Conservation (phyloP, 345 rosid genomes). For the Diplotaxis tenuifolia region DNA sequence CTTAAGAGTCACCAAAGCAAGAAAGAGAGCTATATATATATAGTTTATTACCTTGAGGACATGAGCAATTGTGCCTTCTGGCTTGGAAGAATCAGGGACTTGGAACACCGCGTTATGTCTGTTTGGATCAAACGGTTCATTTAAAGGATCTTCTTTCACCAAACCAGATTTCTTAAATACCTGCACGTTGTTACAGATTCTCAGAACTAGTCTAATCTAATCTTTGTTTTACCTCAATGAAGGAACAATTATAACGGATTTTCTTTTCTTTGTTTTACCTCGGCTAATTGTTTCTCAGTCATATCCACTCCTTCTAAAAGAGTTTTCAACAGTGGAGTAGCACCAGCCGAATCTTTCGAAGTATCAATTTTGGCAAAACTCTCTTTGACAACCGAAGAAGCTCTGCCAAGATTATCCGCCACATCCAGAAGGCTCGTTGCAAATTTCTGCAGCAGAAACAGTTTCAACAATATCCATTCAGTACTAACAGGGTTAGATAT, state of each 20-base stretch:
- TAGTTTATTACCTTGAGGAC: conserved; percentile 80
- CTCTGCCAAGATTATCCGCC: conserved; percentile 90
- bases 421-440: conserved; percentile 82
- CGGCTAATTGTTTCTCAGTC: conserved; percentile 93
- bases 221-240: neutral
- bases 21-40: too few relatives aligned
- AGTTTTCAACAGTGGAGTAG: conserved; percentile 63
- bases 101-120: conserved; percentile 81
- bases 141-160: conserved; percentile 67
- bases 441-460: conserved; percentile 55
- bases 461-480: neutral
- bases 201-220: conserved; percentile 10
- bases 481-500: neutral
- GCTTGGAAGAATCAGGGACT: conserved; percentile 80
- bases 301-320: conserved; percentile 94
- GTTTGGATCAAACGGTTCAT: conserved; percentile 89
- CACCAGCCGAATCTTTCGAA: conserved; percentile 59
- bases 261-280: conserved; percentile 46
- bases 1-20: neutral
- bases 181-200: conserved; percentile 39
- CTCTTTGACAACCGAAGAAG: conserved; percentile 78
- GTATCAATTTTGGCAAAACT: conserved; percentile 67
- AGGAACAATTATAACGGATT: neutral
- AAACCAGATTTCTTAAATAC: conserved; percentile 73
- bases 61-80: conserved; percentile 73